Base-by-base conservation (phyloP, 106 monocot species). In the Alisma plantagoaquatica region DNA sequence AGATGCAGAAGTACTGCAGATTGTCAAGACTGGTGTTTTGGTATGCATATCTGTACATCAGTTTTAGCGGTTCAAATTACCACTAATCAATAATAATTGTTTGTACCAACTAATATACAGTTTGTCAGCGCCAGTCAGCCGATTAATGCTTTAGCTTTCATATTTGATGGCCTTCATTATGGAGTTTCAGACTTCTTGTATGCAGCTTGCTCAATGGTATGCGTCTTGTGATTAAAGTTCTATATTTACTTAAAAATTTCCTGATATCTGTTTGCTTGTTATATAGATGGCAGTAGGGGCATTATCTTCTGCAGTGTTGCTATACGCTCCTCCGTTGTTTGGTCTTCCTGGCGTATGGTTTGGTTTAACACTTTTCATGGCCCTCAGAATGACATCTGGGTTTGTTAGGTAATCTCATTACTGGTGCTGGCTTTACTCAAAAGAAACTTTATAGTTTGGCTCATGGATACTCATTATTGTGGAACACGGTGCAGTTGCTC, bases 151-250 rank as follows among this genome's bases (percentile, higher is more conserved):
- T 74, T 98, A 52, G 98, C 98, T 31, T 98, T 98, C 59, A 73
- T 90, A 52, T 90, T 84, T 60, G 98, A 98, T 72, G 98, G 98
- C 32, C 98, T 98, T 27, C 98, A 98, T 45, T 98, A 85, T 72
- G 98, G 98, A 43, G 76, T 98, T 65, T 98, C 98, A 35, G 98
- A 98, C 75, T 98, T 98, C 47, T 73, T 75, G 10, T 98, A 98
- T 70, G 63, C 81, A 49, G 89, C 89, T 27, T 64, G 60, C 53
- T 72, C 98, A 25, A 90, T 82, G 79, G 98, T 98, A 82, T 66
- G 15, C 70, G 43, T 11, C 41, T 1, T 44, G 26, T 32, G 14
- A 10, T 33, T 31, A 5, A 10, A 33, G 1, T 33, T 27, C 32
- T 22, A 52, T 5, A 4, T 41, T 10, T 33, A 33, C 14, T 1